These are phyloP conservation scores for Teunomyces cretensis DNA, from an alignment of 805 yeast genomes.

Conservation along the genomic window DNA sequence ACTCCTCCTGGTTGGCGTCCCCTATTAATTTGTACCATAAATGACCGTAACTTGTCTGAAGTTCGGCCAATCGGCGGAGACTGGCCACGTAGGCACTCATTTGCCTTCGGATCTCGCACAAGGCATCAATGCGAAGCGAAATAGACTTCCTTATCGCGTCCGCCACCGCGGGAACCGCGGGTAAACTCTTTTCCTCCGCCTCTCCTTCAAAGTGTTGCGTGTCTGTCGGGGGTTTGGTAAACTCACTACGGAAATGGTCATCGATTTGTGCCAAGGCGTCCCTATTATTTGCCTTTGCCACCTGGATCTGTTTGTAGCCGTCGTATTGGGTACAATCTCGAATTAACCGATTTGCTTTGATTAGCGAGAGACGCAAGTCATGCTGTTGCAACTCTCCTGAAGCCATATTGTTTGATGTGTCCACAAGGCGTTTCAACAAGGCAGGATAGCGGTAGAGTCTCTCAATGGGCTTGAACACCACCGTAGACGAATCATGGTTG, in stretches of 20 bases:
- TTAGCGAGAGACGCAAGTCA: conserved; percentile 4
- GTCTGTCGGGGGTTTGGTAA: not conserved
- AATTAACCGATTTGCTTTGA: conserved; percentile 6
- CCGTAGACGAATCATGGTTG: not conserved
- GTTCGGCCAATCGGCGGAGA: not conserved
- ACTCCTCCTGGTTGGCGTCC: not conserved
- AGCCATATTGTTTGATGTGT: not conserved
- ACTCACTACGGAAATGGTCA: not conserved
- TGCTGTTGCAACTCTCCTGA: conserved; percentile 2
- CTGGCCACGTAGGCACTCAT: not conserved
- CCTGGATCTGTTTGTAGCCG: not conserved
- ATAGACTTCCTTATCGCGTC: not conserved
- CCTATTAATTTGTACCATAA: not conserved
- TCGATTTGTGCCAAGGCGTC: not conserved
- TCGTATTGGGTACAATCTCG: conserved; percentile 4
- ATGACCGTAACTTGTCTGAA: not conserved
- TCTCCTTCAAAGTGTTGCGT: not conserved
- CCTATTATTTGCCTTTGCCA: not conserved
- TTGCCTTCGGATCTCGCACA: not conserved
- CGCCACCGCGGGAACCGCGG: not conserved
- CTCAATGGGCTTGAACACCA: conserved; percentile 6
- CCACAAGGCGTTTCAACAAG: conserved; percentile 4
- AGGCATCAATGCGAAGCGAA: not conserved
- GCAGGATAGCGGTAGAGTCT: conserved; percentile 6
- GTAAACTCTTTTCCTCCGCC: conserved; percentile 1